These are phyloP conservation scores for Dactylellina leptospora DNA, from an alignment of 2,329 filamentous ascomycete species.

Conservation along the genomic window DNA sequence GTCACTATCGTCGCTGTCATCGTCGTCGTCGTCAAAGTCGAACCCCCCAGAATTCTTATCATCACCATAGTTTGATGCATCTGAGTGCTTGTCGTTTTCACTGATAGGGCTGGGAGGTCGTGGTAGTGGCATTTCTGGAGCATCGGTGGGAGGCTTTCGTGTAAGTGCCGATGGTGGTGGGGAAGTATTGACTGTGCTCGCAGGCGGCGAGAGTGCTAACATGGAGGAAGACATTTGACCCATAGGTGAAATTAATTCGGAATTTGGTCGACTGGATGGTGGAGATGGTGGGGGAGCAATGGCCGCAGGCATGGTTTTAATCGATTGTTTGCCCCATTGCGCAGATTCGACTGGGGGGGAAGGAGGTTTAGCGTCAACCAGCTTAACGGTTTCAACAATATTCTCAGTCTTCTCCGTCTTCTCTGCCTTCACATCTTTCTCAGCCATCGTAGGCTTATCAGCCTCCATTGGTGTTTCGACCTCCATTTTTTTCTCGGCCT, in stretches of 20 bases:
- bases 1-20: constrained; percentile 8
- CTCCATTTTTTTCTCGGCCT: too few relatives aligned
- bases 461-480: too few relatives aligned
- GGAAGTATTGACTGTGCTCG: constrained; percentile 18
- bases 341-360: background rate
- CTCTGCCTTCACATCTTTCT: too few relatives aligned
- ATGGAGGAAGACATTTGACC: constrained; percentile 11
- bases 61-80: constrained; percentile 26
- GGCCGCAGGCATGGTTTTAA: constrained; percentile 10
- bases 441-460: too few relatives aligned
- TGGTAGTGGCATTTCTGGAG: constrained; percentile 30
- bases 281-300: constrained; percentile 28
- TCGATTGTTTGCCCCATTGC: constrained; percentile 15
- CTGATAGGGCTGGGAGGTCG: constrained; percentile 29
- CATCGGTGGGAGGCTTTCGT: background rate
- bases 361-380: too few relatives aligned
- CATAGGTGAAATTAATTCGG: constrained; percentile 32
- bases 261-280: constrained; percentile 37
- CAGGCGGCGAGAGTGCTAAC: constrained; percentile 13
- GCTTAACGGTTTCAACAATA: too few relatives aligned
- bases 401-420: too few relatives aligned
- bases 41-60: background rate
- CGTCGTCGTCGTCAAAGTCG: background rate
- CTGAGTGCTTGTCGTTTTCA: constrained; percentile 13
- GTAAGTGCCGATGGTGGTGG: constrained; percentile 20